Percentiles rank a stretch among this genome's conserved stretches.
Conservation (phyloP, 352 stramenopile genomes). For the Phytophthora citrophthora region DNA sequence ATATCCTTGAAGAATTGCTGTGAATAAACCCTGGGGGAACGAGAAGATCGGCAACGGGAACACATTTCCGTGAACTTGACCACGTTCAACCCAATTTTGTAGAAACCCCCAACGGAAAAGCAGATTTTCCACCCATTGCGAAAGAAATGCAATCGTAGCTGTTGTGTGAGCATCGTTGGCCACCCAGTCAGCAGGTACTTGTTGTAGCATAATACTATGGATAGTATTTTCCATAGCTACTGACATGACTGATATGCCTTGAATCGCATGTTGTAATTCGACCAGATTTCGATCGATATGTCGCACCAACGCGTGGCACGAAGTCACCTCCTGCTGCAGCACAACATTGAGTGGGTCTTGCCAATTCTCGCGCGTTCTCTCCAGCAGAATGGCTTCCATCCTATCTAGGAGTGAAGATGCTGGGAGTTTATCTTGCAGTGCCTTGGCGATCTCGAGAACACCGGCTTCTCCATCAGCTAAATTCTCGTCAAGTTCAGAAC, state of each 20-base stretch:
- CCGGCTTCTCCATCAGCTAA: slow-evolving; percentile 9
- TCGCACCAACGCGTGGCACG: slow-evolving; percentile 55
- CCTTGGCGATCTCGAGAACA: slow-evolving; percentile 21
- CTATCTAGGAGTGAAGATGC: slow-evolving; percentile 7
- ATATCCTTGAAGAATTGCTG: slow-evolving; percentile 75
- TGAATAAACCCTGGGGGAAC: slow-evolving; percentile 84
- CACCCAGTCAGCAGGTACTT: slow-evolving; percentile 64
- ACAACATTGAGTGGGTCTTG: slow-evolving; percentile 69
- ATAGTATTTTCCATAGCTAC: slow-evolving; percentile 57
- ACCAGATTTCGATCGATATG: slow-evolving; percentile 47
- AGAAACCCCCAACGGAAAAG: slow-evolving; percentile 67
- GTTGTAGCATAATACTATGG: slow-evolving; percentile 49
- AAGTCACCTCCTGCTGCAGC: slow-evolving; percentile 64
- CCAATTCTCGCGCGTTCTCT: background rate
- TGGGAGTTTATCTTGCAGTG: slow-evolving; percentile 37
- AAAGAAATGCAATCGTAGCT: slow-evolving; percentile 46
- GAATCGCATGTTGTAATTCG: slow-evolving; percentile 63
- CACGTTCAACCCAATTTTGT: slow-evolving; percentile 47
- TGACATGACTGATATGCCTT: slow-evolving; percentile 66
- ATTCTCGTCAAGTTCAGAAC: too few species aligned
- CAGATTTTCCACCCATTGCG: slow-evolving; percentile 65
- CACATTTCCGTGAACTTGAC: slow-evolving; percentile 23
- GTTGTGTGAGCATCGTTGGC: slow-evolving; percentile 21
- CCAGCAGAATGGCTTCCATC: slow-evolving; percentile 2
- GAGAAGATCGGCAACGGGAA: slow-evolving; percentile 75